Base-by-base conservation (phyloP, 2,329 filamentous ascomycete genomes). In the Pseudogymnoascus sp. region DNA sequence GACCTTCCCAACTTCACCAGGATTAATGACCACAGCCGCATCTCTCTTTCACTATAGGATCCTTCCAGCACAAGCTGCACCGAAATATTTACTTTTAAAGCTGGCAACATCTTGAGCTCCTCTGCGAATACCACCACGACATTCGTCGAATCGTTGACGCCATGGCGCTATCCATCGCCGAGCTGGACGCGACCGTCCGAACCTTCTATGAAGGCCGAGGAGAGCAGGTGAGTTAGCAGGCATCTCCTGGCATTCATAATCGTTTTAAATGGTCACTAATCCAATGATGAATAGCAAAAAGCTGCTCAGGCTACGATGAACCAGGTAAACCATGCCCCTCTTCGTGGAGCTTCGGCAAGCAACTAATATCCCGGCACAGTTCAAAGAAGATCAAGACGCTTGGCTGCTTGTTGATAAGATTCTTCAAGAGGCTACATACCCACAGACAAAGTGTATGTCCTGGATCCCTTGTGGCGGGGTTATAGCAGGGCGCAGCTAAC, bases 391-490 rank as follows among this genome's bases (percentile, higher is more conserved):
- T 72, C 92, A 93, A 63, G 94, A 99, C 79, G 88, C 94, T 64
- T 99, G 94, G 94, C 84, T 97, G 68, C 85, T 97, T 74, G 94
- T 97, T 71, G 94, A 97, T 75, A 92, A 96, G 79, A 96, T 99
- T 72, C 84, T 99, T 65, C 88, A 93, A 76, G 89, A 96, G 75
- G 90, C 94, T 67, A 88, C 88, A 74, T 96, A 97, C 74, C 87
- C 91, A 61, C 92, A 97, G 77, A 99, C 94, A 65, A 99, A 99
- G 81, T 99, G 91, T 92, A 79, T 72, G 87, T 80, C 58, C 59
- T 37, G 58, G 18, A 62, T 27, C 36, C 7, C 18, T 60, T 36
- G 39, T 36, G 21, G 21, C 42, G 18, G 40, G 62, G 35, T 15
- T n/a, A 45, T 21, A n/a, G 13, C 55, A 25, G 29, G 33, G 31